These are phyloP conservation scores for Trametes sp. DNA, from an alignment of 1,284 basidiomycete genomes.

Conservation along the genomic window DNA sequence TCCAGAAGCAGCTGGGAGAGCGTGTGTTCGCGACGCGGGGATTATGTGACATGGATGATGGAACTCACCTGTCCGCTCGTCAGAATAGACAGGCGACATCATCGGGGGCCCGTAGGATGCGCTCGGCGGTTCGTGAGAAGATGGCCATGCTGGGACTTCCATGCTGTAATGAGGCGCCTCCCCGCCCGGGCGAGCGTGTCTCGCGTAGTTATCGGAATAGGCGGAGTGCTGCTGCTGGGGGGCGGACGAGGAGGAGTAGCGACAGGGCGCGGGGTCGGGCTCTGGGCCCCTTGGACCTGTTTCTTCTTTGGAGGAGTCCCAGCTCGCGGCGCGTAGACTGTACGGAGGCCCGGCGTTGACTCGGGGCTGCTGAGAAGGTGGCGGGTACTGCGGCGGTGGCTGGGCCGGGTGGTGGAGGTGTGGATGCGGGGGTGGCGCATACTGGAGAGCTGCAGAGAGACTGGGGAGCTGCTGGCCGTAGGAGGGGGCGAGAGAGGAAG, in stretches of 20 bases:
- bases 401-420: slow-evolving; percentile 25
- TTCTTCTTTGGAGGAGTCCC: slow-evolving; percentile 43
- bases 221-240: slow-evolving; percentile 19
- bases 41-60: slow-evolving; percentile 22
- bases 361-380: slow-evolving; percentile 17
- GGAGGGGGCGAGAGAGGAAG: slow-evolving; percentile 40
- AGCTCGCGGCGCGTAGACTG: slow-evolving; percentile 53
- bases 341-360: slow-evolving; percentile 42
- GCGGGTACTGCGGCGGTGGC: slow-evolving; percentile 24
- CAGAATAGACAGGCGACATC: slow-evolving; percentile 52
- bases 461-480: slow-evolving; percentile 52
- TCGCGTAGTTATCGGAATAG: slow-evolving; percentile 38
- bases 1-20: slow-evolving; percentile 30
- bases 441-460: slow-evolving; percentile 40
- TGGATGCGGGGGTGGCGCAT: slow-evolving; percentile 36
- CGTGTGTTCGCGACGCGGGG: slow-evolving; percentile 12
- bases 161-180: slow-evolving; percentile 41
- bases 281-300: slow-evolving; percentile 29
- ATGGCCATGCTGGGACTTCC: slow-evolving; percentile 36
- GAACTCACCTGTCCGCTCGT: slow-evolving; percentile 53
- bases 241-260: slow-evolving; percentile 32
- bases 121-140: slow-evolving; percentile 37
- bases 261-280: slow-evolving; percentile 31
- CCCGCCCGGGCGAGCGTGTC: slow-evolving; percentile 31
- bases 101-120: slow-evolving; percentile 47